A percentile compares a stretch with the other conserved stretches of the same genome.
These are phyloP conservation scores for Ceratocystis harringtonii DNA, from an alignment of 2,329 filamentous ascomycete species.

Conservation along the genomic window DNA sequence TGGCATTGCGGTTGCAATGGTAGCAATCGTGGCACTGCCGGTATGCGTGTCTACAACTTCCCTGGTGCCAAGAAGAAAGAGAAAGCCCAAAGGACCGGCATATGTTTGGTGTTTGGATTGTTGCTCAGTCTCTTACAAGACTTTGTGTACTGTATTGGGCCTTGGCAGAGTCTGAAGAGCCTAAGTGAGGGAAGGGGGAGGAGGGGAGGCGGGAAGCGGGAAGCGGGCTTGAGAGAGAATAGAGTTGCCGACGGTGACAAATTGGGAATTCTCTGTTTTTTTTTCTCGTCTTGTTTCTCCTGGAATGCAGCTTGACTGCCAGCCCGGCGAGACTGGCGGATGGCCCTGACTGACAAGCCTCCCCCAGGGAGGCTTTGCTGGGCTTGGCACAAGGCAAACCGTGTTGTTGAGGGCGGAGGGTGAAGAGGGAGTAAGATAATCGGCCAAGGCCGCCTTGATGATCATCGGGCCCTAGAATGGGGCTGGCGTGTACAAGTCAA, in stretches of 20 bases:
- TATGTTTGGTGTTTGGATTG: conserved; percentile 4
- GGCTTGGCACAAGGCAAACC: background rate
- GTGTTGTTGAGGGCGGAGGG: background rate
- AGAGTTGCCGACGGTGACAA: no score
- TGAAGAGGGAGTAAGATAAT: background rate
- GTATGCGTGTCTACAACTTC: conserved; percentile 3
- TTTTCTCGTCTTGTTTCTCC: background rate
- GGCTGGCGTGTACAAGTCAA: background rate
- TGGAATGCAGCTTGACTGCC: background rate
- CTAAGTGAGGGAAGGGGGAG: background rate
- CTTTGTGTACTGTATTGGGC: background rate
- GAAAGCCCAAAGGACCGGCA: background rate
- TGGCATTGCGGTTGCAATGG: background rate
- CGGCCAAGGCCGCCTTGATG: background rate
- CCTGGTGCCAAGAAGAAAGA: background rate
- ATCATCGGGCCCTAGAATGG: background rate
- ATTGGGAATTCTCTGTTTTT: background rate
- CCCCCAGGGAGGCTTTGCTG: background rate
- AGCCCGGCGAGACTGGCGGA: background rate
- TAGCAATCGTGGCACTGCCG: conserved; percentile 2
- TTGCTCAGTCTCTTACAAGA: background rate
- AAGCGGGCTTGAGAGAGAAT: background rate
- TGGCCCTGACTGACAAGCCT: background rate
- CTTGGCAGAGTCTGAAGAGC: conserved; percentile 1
- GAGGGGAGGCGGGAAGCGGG: background rate